Evolutionary conservation across 495 filamentous ascomycete species (phyloP).

Genomic region (Penicillium flavigenum): DNA sequence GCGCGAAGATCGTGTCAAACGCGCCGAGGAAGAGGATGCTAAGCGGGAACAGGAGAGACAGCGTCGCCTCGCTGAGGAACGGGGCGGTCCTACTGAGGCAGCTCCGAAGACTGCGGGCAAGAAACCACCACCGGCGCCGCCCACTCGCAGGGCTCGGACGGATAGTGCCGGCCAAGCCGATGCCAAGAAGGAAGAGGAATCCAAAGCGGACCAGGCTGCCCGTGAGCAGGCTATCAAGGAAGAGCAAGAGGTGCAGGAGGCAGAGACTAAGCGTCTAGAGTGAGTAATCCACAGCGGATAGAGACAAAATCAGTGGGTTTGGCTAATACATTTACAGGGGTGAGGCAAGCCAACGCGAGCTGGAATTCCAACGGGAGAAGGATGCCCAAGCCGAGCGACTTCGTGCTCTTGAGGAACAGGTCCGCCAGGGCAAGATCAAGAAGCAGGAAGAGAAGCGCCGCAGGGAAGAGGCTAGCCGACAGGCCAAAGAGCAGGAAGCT

Average conservation of each 20-base stretch:
- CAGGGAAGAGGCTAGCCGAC: conserved; percentile 82
- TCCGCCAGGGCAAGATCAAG: conserved; percentile 92
- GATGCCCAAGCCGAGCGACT: conserved; percentile 80
- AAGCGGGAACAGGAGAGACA: conserved; percentile 85
- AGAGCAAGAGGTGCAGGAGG: conserved; percentile 77
- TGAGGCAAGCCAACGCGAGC: conserved; percentile 72
- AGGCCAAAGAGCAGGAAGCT: conserved; percentile 86
- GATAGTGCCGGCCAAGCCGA: conserved; percentile 61
- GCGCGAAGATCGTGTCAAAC: conserved; percentile 75
- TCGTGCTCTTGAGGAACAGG: conserved; percentile 87
- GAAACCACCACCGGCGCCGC: conserved; percentile 82
- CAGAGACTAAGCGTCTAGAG: conserved; percentile 75
- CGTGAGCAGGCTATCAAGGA: conserved; percentile 60
- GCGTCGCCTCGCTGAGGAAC: conserved; percentile 79
- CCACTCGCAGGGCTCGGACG: conserved; percentile 68
- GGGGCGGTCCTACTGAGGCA: conserved; percentile 59
- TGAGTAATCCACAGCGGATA: conserved; percentile 52
- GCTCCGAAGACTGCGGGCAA: conserved; percentile 58
- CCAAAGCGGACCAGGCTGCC: conserved; percentile 47
- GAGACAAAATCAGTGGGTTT: conserved; percentile 15
- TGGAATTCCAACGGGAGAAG: conserved; percentile 74
- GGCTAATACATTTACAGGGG: conserved; percentile 57
- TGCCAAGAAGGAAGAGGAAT: conserved; percentile 57
- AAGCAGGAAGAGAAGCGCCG: conserved; percentile 92
- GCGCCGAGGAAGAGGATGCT: conserved; percentile 95